Conservation (phyloP, 495 filamentous ascomycete genomes). For the Jackrogersella multiformis region DNA sequence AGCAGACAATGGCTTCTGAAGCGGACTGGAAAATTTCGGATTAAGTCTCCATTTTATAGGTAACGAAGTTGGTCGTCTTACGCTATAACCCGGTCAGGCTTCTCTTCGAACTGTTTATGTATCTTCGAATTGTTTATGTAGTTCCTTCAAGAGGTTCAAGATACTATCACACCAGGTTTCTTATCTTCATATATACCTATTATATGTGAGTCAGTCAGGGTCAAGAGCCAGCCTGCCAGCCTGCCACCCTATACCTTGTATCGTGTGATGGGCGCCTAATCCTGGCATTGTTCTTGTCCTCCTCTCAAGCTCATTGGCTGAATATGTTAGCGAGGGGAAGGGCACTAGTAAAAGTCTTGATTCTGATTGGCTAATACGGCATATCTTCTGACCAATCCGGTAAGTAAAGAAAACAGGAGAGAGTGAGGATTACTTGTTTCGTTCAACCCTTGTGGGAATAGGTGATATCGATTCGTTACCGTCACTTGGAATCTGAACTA, state of each 20-base stretch:
- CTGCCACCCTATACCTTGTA: neutral
- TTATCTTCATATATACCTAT: too few relatives aligned
- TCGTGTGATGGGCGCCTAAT: slow-evolving; percentile 26
- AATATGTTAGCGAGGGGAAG: neutral
- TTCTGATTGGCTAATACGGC: slow-evolving; percentile 17
- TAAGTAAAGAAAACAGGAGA: slow-evolving; percentile 9
- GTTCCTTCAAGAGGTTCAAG: too few relatives aligned
- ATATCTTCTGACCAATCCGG: slow-evolving; percentile 32
- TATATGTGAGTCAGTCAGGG: neutral
- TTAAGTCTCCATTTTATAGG: neutral
- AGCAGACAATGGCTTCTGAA: slow-evolving; percentile 45
- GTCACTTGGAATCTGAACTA: slow-evolving; percentile 11
- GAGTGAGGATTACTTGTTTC: neutral
- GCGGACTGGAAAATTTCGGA: slow-evolving; percentile 40
- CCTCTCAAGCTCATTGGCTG: neutral
- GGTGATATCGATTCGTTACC: slow-evolving; percentile 22
- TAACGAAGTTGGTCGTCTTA: too few relatives aligned
- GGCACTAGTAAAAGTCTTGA: neutral
- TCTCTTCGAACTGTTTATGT: neutral
- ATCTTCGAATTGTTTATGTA: too few relatives aligned
- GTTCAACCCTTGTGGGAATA: slow-evolving; percentile 1
- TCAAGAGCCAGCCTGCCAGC: neutral
- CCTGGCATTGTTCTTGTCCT: neutral
- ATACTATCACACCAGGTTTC: too few relatives aligned
- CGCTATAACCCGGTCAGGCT: neutral